Percentiles rank a stretch among this genome's conserved stretches.
phyloP scores from a whole-genome alignment of 2,329 filamentous ascomycete genomes.

The Apiospora arundinis region DNA sequence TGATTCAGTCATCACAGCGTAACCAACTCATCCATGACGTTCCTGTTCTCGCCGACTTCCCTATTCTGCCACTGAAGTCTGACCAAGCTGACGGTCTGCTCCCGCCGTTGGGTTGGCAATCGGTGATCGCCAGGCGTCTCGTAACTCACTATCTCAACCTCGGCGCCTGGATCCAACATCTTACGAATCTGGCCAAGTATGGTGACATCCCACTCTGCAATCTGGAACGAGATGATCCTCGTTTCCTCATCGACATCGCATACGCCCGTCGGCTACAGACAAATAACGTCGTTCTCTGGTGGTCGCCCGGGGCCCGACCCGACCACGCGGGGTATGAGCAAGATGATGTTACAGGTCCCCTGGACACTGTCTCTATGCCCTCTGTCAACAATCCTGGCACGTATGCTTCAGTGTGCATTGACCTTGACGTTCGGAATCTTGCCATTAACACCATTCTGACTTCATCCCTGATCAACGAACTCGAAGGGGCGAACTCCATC shows the following conservation, averaged over 20 bases:
- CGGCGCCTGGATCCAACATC: constrained; percentile 89
- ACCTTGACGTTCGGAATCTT: constrained; percentile 90
- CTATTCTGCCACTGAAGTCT: constrained; percentile 79
- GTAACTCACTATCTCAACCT: constrained; percentile 91
- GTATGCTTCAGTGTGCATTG: constrained; percentile 95
- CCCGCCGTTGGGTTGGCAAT: constrained; percentile 92
- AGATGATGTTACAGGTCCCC: constrained; percentile 82
- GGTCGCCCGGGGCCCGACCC: constrained; percentile 84
- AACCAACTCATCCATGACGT: constrained; percentile 84
- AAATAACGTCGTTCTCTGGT: constrained; percentile 96
- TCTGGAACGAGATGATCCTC: constrained; percentile 89
- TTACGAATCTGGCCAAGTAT: constrained; percentile 87
- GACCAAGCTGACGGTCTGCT: constrained; percentile 86
- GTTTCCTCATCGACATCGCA: constrained; percentile 93
- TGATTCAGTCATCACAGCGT: constrained; percentile 88
- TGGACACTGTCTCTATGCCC: constrained; percentile 91
- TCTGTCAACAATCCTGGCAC: constrained; percentile 92
- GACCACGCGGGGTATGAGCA: constrained; percentile 96
- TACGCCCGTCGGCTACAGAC: constrained; percentile 90
- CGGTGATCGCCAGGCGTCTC: constrained; percentile 83
- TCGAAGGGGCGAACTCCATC: constrained; percentile 87
- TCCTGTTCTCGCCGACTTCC: constrained; percentile 82
- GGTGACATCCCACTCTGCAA: constrained; percentile 96
- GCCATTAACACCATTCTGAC: constrained; percentile 98
- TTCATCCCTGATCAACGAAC: constrained; percentile 93